These are phyloP conservation scores for Aspergillus melleus DNA, from an alignment of 2,329 filamentous ascomycete species.

Conservation along the genomic window DNA sequence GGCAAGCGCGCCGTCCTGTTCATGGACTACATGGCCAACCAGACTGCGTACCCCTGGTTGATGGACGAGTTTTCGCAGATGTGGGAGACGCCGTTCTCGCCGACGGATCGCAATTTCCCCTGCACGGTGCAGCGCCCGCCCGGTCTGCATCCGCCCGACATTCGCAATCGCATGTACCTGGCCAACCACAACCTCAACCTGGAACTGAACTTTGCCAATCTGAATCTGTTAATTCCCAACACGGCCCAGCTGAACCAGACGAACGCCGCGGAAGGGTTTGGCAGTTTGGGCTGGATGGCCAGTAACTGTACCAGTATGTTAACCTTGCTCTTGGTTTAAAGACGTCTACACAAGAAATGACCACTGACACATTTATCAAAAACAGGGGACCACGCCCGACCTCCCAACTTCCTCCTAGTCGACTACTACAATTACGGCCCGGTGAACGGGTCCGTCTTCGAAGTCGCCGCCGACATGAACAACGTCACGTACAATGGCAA, in stretches of 20 bases:
- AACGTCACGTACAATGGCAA: constrained; percentile 65
- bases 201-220: constrained; percentile 66
- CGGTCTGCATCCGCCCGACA: constrained; percentile 54
- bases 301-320: constrained; percentile 59
- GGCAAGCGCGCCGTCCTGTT: constrained; percentile 75
- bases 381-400: constrained; percentile 55
- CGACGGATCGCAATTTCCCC: constrained; percentile 66
- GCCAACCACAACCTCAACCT: constrained; percentile 91
- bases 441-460: constrained; percentile 72
- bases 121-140: constrained; percentile 79
- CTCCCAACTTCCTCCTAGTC: constrained; percentile 78
- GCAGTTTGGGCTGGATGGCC: constrained; percentile 65
- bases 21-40: constrained; percentile 82
- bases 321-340: background rate
- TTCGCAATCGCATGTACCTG: constrained; percentile 69
- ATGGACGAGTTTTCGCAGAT: constrained; percentile 84
- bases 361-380: constrained; percentile 12
- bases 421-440: constrained; percentile 79
- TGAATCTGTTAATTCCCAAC: constrained; percentile 69
- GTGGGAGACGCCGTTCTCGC: constrained; percentile 90
- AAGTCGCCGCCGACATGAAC: constrained; percentile 69
- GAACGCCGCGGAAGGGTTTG: constrained; percentile 65
- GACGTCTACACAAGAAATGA: background rate
- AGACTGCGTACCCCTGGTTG: constrained; percentile 76
- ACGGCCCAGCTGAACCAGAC: constrained; percentile 69